Conservation (phyloP, 495 filamentous ascomycete genomes). For the Pseudoneurospora amorphoporcata region DNA sequence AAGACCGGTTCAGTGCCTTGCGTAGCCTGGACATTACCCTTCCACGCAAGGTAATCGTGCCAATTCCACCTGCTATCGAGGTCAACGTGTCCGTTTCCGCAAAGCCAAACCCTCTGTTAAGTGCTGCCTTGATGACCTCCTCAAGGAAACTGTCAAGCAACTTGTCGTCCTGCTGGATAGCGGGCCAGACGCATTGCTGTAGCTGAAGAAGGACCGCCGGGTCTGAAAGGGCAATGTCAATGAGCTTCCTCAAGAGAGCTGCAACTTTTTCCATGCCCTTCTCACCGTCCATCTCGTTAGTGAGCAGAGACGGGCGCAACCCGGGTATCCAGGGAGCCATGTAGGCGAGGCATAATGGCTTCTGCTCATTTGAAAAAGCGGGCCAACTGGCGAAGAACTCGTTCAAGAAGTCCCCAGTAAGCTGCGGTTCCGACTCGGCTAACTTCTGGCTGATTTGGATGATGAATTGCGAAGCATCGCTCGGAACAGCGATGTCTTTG, state of each 20-base stretch:
- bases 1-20: constrained; percentile 54
- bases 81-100: constrained; percentile 50
- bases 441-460: constrained; percentile 51
- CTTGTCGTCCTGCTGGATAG: constrained; percentile 50
- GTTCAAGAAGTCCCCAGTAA: constrained; percentile 56
- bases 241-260: constrained; percentile 49
- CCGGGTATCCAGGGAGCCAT: constrained; percentile 57
- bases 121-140: constrained; percentile 49
- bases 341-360: constrained; percentile 52
- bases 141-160: constrained; percentile 54
- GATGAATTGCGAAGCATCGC: constrained; percentile 52
- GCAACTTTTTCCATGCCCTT: constrained; percentile 52
- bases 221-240: constrained; percentile 49
- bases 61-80: constrained; percentile 48
- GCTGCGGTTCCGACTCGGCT: constrained; percentile 49
- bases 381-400: constrained; percentile 64
- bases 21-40: constrained; percentile 50
- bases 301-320: constrained; percentile 44
- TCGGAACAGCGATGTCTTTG: constrained; percentile 48
- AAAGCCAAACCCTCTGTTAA: constrained; percentile 44
- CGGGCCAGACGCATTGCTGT: constrained; percentile 51
- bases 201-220: constrained; percentile 45
- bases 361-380: constrained; percentile 50
- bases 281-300: constrained; percentile 47
- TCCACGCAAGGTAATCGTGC: constrained; percentile 50